Evolutionary conservation across 192 early-diverging fungal genomes (phyloP).

Genomic region (Coemansia umbellata): DNA sequence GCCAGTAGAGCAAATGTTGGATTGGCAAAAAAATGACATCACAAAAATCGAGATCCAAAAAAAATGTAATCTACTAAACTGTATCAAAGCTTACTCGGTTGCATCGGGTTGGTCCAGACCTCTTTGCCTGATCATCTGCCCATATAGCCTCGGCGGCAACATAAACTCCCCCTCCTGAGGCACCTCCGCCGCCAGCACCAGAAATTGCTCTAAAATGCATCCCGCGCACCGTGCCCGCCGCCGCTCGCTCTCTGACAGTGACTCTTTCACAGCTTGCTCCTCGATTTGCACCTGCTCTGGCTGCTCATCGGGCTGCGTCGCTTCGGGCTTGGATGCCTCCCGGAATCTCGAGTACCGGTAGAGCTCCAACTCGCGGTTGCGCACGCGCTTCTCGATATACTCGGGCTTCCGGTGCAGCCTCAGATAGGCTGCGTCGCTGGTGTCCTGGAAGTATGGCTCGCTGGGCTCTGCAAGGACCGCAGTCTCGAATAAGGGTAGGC

Average conservation of each 20-base stretch:
- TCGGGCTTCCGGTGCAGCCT: slow-evolving; percentile 41
- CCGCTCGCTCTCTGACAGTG: slow-evolving; percentile 16
- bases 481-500: slow-evolving; percentile 32
- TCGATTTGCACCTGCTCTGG: background rate
- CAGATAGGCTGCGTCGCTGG: slow-evolving; percentile 30
- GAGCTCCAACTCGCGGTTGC: slow-evolving; percentile 47
- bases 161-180: slow-evolving; percentile 28
- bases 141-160: slow-evolving; percentile 24
- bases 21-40: too few species aligned
- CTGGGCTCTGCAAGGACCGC: too few species aligned
- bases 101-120: background rate
- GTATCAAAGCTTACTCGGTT: background rate
- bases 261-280: too few species aligned
- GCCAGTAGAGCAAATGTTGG: too few species aligned
- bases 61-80: background rate
- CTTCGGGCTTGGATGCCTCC: too few species aligned
- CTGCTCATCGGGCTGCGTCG: background rate
- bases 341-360: slow-evolving; percentile 48
- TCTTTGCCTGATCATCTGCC: slow-evolving; percentile 29
- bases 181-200: slow-evolving; percentile 30
- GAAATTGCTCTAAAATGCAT: slow-evolving; percentile 36
- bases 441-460: too few species aligned
- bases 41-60: background rate
- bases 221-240: slow-evolving; percentile 16
- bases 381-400: slow-evolving; percentile 41